Evolutionary conservation across 202 grass and related monocot genomes (phyloP), one percentile per base, ranked within the genome.

Genomic region (Carex sylvatica): DNA sequence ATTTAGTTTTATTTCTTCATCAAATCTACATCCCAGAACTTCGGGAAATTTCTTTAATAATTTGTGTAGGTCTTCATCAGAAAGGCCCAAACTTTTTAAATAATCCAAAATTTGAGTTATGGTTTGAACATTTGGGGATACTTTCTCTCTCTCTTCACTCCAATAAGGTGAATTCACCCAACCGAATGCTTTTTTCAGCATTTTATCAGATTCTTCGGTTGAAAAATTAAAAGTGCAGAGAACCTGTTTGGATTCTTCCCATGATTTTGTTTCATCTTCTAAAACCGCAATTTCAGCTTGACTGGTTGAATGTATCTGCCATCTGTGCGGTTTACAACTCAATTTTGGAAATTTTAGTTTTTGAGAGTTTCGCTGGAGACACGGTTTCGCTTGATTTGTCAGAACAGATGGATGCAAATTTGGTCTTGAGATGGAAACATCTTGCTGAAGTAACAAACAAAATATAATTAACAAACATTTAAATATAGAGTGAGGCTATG

Each of bases 31-130:
- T 52, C 96, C 96, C 31, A 98, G 92, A 35, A 95, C 96, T 66
- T 98, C 95, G 2, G 96, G 92, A 20, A 98, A 95, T 33, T 98
- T 98, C 88, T 92, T 98, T 20, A 98, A 86, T 63, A 98, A 77
- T 82, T 95, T 98, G 79, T 87, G 44, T 54, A 95, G 87, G 56
- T 98, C 91, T 9, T 90, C 89, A 1, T 95, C 84, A 1, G 89
- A 93, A 67, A 95, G 89, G 10, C 92, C 91, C 0, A 98, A 89
- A 5, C 73, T 83, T 75, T 82, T 91, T 26, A 95, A 82, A 44
- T 93, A 93, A 42, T 92, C 60, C 71, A 95, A 11, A 23, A 90
- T 81, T 67, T 84, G 51, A 26, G 2, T 85, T 30, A 95, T n/a
- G 13, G 72, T 82, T 83, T 95, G 84, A 9, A 47, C 70, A 44